Evolutionary conservation across 176 grass and related monocot genomes (phyloP), one percentile per base, ranked within the genome.

Genomic region (Phoenix roebelenii): DNA sequence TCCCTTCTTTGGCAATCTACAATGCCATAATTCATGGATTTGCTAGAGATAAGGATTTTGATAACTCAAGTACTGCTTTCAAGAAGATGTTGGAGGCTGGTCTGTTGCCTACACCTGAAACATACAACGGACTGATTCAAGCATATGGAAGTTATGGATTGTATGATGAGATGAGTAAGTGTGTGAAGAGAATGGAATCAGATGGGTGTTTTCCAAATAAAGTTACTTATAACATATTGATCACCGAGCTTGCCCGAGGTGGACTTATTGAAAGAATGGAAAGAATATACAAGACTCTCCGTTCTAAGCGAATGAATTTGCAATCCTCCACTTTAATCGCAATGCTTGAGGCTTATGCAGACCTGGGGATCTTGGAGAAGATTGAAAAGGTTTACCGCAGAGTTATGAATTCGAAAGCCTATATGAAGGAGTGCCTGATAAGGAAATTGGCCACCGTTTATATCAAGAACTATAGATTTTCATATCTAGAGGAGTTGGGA

Each of bases 281-380:
- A 55, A 26, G 26, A 28, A 15, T 22, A 35, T 62, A 54, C 53
- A 59, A 49, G 55, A 16, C 50, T 49, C 74, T 77, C 50, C 4
- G 30, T 61, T 68, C 74, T 49, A 60, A 69, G 63, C 49, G 23
- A 49, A 69, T 77, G 74, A 77, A 77, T 60, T 54, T 77, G 66
- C 65, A 55, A 32, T 28, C 44, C 25, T 49, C 57, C 1, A 29
- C 74, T 62, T 14, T 62, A 19, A 23, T 69, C 7, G n/a, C 29
- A 18, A 69, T 77, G 65, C 74, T 69, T 7, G 65, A 55, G 49
- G 64, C 51, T 54, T 76, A 76, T 39, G 49, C 64, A 68, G 74
- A 69, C 51, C 24, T 76, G 56, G 74, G 57, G 18, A 69, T 68
- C 25, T 69, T 76, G 44, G 74, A 69, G 14, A 76, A 62, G 25